These are phyloP conservation scores for Saccharomyces hybrid DNA, from an alignment of 1,139 yeast genomes.

Conservation along the genomic window DNA sequence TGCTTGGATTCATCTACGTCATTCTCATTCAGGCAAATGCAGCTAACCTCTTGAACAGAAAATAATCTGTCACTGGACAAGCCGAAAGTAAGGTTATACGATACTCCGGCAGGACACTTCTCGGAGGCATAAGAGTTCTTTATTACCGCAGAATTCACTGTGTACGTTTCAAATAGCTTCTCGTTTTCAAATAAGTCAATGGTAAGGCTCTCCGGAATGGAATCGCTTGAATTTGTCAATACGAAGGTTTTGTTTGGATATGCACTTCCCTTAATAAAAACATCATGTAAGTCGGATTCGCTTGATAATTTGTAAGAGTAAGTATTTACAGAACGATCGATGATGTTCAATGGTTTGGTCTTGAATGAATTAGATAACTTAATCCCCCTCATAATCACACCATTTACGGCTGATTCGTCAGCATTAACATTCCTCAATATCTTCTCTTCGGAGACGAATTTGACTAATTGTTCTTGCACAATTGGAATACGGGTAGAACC, in stretches of 20 bases:
- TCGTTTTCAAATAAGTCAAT: conserved; percentile 53
- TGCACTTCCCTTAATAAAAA: conserved; percentile 41
- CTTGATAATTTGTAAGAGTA: conserved; percentile 38
- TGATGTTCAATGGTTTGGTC: conserved; percentile 47
- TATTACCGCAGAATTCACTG: conserved; percentile 23
- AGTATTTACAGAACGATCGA: conserved; percentile 47
- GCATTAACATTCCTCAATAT: conserved; percentile 89
- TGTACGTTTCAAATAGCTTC: conserved; percentile 37
- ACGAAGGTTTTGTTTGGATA: conserved; percentile 22
- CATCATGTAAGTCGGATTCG: conserved; percentile 21
- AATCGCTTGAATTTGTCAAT: conserved; percentile 12
- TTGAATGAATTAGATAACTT: conserved; percentile 52
- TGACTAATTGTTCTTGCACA: conserved; percentile 53
- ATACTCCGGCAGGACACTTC: conserved; percentile 40
- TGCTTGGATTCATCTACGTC: conserved; percentile 5
- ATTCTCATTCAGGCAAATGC: conserved; percentile 34
- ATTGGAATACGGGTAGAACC: conserved; percentile 90
- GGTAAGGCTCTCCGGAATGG: conserved; percentile 30
- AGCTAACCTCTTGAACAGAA: conserved; percentile 37
- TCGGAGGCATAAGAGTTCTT: conserved; percentile 35
- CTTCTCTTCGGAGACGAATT: conserved; percentile 51
- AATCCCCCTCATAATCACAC: conserved; percentile 78
- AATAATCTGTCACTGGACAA: conserved; percentile 48
- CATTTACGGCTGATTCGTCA: conserved; percentile 90
- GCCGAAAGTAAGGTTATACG: conserved; percentile 40